Percentiles rank a stretch among this genome's conserved stretches.
These are phyloP conservation scores for Xanthoconium purpureum DNA, from an alignment of 768 basidiomycete genomes.

Conservation along the genomic window DNA sequence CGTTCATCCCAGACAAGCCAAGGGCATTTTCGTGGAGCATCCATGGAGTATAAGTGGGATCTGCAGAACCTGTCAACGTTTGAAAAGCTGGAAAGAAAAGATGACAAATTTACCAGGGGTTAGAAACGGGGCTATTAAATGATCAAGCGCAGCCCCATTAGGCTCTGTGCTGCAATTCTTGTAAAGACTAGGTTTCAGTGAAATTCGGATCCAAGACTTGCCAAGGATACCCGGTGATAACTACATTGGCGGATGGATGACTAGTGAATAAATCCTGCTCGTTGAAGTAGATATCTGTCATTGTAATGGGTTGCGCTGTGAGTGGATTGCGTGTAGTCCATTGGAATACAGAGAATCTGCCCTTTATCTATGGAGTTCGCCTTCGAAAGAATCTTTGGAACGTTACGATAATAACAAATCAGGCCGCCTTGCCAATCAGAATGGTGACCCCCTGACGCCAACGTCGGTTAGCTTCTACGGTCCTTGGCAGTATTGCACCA, in stretches of 20 bases:
- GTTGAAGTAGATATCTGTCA: background rate
- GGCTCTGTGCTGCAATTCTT: background rate
- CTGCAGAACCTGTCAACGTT: constrained; percentile 3
- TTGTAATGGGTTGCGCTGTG: background rate
- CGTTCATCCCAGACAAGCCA: background rate
- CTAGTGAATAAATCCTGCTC: background rate
- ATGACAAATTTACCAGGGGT: background rate
- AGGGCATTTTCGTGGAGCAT: background rate
- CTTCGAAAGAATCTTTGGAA: background rate
- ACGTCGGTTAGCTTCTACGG: no score
- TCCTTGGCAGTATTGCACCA: no score
- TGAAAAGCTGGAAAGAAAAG: background rate
- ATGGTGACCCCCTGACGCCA: no score
- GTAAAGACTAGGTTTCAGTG: background rate
- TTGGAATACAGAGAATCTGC: background rate
- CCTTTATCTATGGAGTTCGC: constrained; percentile 9
- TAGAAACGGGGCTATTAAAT: background rate
- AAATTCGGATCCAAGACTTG: background rate
- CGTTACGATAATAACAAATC: background rate
- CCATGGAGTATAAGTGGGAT: background rate
- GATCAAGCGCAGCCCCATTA: background rate
- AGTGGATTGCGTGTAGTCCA: background rate
- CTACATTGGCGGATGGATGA: background rate
- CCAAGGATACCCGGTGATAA: background rate
- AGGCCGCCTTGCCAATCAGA: background rate